Evolutionary conservation across 208 protist species (phyloP), one percentile per base, ranked within the genome.

Genomic region (Crithidia sp.): DNA sequence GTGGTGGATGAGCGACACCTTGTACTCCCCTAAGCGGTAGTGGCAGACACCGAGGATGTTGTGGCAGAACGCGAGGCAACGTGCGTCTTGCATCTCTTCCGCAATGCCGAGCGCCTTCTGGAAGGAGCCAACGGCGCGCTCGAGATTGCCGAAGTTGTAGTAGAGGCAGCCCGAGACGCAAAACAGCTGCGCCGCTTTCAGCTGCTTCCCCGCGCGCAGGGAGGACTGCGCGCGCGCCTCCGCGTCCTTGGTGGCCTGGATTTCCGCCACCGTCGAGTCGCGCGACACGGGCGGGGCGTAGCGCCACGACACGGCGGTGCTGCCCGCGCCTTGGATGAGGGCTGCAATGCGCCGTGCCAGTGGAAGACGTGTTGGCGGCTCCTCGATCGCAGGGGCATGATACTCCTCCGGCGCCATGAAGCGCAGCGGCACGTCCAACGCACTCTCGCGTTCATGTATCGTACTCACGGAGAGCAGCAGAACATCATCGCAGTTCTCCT

Each of bases 141-240:
- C 87, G 44, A 92, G 66, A 79, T 95, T 95, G 53, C 87, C 86
- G 77, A 82, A 86, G 73, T 92, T 95, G 87, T 96, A 97, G 71
- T 91, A 79, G 61, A 97, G 54, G 17, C 78, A 80, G n/a, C 85
- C 93, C 4, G 82, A 76, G 4, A 81, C 71, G 56, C 82, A 89
- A 58, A 86, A 82, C 10, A 93, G 82, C 45, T 72, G 76, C 3
- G 86, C 87, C n/a, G 81, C 83, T 44, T 88, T 81, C 14, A 19
- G 53, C n/a, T 69, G 78, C 47, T 95, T 81, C 10, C 83, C 84
- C 6, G 77, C 71, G 12, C 93, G 85, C 49, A 87, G 53, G 12
- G 90, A 83, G 7, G 87, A 76, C 65, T 88, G 82, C 39, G 84
- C 85, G n/a, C 88, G 87, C 40, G 82, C 72, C 60, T 86, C 86